phyloP scores from a whole-genome alignment of 163 green algal genomes.

The Trebouxia gelatinosa region DNA sequence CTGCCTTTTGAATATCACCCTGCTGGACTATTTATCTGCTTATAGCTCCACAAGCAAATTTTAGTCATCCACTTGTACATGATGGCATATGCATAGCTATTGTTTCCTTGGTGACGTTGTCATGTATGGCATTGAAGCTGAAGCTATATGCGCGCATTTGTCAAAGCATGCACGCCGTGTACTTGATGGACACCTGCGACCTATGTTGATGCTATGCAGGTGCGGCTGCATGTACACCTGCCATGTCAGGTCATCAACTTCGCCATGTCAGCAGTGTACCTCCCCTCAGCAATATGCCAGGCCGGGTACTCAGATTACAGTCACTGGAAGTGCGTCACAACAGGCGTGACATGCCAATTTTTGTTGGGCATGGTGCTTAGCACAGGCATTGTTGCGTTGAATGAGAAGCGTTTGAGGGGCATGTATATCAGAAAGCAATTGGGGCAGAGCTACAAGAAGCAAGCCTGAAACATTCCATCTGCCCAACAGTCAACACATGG shows the following conservation, averaged over 20 bases:
- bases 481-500: too few relatives aligned
- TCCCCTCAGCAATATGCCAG: neutral
- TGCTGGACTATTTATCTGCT: too few relatives aligned
- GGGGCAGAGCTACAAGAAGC: too few relatives aligned
- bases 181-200: neutral
- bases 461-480: too few relatives aligned
- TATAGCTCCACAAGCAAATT: too few relatives aligned
- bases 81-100: neutral
- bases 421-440: constrained; percentile 21
- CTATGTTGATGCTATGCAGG: neutral
- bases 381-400: neutral
- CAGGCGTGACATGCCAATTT: neutral
- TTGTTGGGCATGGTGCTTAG: constrained; percentile 3
- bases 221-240: neutral
- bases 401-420: neutral
- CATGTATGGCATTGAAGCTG: too few relatives aligned
- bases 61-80: too few relatives aligned
- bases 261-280: neutral
- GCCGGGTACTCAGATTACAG: neutral
- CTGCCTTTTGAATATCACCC: too few relatives aligned
- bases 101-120: neutral
- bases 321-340: neutral
- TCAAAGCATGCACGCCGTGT: neutral
- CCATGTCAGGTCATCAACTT: constrained; percentile 4
- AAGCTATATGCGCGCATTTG: too few relatives aligned